Evolutionary conservation across 2,329 filamentous ascomycete species (phyloP).

Genomic region (Botrytis cinerea): DNA sequence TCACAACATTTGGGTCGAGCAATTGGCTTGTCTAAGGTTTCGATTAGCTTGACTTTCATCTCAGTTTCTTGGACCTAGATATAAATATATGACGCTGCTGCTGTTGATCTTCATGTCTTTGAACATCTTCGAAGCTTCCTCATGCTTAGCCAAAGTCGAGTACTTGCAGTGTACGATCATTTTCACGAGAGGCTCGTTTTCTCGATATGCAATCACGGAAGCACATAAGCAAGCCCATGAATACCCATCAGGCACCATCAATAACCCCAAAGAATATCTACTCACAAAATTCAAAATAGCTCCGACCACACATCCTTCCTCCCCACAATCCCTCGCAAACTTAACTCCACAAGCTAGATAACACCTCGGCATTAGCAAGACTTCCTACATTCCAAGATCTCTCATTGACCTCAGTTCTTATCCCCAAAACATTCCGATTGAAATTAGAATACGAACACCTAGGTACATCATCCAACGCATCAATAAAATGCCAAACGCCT

Average conservation of each 20-base stretch:
- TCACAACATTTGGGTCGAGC: slow-evolving; percentile 42
- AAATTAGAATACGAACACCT: slow-evolving; percentile 24
- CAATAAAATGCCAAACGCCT: slow-evolving; percentile 68
- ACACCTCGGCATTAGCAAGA: background rate
- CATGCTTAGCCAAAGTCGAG: background rate
- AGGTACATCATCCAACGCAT: slow-evolving; percentile 65
- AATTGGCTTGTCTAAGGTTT: slow-evolving; percentile 36
- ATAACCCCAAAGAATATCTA: background rate
- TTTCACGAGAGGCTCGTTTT: background rate
- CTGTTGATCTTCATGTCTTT: background rate
- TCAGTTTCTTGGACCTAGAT: background rate
- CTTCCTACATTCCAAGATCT: background rate
- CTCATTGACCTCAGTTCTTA: background rate
- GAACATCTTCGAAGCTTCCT: background rate
- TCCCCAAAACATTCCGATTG: background rate
- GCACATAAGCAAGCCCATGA: background rate
- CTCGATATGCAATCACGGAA: background rate
- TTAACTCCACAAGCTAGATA: slow-evolving; percentile 54
- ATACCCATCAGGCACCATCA: background rate
- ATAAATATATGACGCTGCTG: fast-evolving
- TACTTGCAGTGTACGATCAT: background rate
- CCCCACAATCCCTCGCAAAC: slow-evolving; percentile 62
- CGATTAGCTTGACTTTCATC: slow-evolving; percentile 45
- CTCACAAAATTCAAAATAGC: slow-evolving; percentile 41
- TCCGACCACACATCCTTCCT: slow-evolving; percentile 61